Base-by-base conservation (phyloP, 768 basidiomycete genomes). In the Tulasnella sp. region DNA sequence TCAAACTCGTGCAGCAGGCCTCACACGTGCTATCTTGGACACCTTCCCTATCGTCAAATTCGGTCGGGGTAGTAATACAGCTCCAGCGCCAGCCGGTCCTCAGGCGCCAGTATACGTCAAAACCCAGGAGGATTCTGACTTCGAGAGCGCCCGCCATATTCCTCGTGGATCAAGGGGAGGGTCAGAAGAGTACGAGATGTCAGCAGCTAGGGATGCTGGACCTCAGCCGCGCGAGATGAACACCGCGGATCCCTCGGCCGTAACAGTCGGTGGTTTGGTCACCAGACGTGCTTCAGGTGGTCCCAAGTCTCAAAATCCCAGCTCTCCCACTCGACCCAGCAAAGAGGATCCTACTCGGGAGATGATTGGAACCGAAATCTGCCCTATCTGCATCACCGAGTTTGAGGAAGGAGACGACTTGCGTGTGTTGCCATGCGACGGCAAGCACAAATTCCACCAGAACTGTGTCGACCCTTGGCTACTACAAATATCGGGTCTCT, bases 11-110 rank as follows among this genome's bases (percentile, higher is more conserved):
- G 92, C 94, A 0, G 86, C 89, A n/a, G 96, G 96, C 9, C 87
- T 99, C 73, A 93, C 94, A 1, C 90, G 94, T 26, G 97, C 97
- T 26, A 96, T 99, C 78, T 86, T 99, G 76, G 96, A 99, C 81
- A 98, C 96, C 3, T 99, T 99, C 85, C 96, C 96, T 5, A 85
- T 98, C 80, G 91, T 97, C 84, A 95, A 95, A 83, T 99, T 96
- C 81, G 90, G 90, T 7, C 78, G 82, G 13, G 83, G 82, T 40
- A 35, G 46, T 23, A 74, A 70, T 44, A 71, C 39, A 40, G 35
- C 55, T 5, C n/a, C 76, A 10, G 37, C 32, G n/a, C 77, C 70
- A 42, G 20, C 20, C 13, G 15, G 4, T 40, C 71, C 71, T n/a
- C 44, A 29, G 2, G 9, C 26, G 11, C 37, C 71, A 3, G 71